Base-by-base conservation (phyloP, 2,329 filamentous ascomycete species). In the Calonectria henricotiae region DNA sequence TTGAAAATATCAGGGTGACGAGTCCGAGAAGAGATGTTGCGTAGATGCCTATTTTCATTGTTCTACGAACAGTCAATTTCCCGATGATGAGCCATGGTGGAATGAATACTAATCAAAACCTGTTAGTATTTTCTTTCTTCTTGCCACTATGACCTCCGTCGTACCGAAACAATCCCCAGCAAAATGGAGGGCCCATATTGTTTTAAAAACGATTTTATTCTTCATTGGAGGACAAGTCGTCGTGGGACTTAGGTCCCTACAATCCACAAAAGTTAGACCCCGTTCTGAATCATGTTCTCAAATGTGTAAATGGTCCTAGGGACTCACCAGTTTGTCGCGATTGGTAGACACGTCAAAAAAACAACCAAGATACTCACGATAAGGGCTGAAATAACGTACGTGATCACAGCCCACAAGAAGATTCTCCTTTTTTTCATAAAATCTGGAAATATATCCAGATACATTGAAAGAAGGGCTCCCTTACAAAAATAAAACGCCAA, bases 391-490 rank as follows among this genome's bases (percentile, higher is more conserved):
- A 15, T 23, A 27, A 60, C 51, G 39, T 49, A 66, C 25, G 23
- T 8, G 17, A 47, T 32, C 4, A 46, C 39, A 12, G 30, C 43
- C 64, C 54, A 61, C 1, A 66, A 15, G 8, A 66, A 66, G 13
- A 66, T 23, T 32, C 51, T 47, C 64, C 64, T 60, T 37, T 61
- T 66, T 35, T 30, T 20, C 64, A 66, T 66, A 5, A 61, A 49
- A 20, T 27, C 54, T 25, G 64, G 51, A 13, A 66, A 60, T 20
- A 66, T 61, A 13, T 66, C 51, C 41, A 66, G 30, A 20, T 66
- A 66, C 51, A 66, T 66, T 9, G 64, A 66, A 23, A 66, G 54
- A n/a, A 66, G 64, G 2, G 64, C 64, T 13, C 54, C 64, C 17
- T 66, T 66, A 51, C 64, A 66, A 13, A 43, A 23, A 39, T 66